phyloP scores from a whole-genome alignment of 495 filamentous ascomycete genomes.

The Trypethelium eluteriae region DNA sequence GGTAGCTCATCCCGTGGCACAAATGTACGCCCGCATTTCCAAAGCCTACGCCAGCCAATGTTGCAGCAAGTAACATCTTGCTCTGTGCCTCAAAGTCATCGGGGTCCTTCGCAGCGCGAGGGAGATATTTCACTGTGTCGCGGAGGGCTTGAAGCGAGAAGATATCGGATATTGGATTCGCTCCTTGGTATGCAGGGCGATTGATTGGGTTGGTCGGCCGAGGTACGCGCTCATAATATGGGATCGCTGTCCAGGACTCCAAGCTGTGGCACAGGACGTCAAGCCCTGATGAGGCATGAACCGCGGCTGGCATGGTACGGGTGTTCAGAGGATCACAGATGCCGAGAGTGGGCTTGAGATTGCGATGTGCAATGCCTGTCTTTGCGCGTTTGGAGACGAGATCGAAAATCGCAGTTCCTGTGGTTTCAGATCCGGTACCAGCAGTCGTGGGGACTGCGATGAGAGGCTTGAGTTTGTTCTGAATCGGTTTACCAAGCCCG shows the following conservation, averaged over 20 bases:
- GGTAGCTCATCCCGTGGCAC: slow-evolving; percentile 96
- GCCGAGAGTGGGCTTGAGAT: slow-evolving; percentile 89
- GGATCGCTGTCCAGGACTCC: slow-evolving; percentile 95
- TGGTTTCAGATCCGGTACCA: slow-evolving; percentile 91
- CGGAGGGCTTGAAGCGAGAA: slow-evolving; percentile 80
- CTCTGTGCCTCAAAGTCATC: slow-evolving; percentile 86
- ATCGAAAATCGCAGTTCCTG: slow-evolving; percentile 96
- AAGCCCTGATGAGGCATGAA: slow-evolving; percentile 78
- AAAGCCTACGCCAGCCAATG: slow-evolving; percentile 89
- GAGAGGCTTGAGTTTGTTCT: slow-evolving; percentile 68
- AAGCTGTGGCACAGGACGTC: slow-evolving; percentile 92
- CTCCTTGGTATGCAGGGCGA: slow-evolving; percentile 89
- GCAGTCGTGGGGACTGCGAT: slow-evolving; percentile 93
- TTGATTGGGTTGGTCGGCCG: slow-evolving; percentile 84
- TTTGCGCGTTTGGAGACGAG: slow-evolving; percentile 80
- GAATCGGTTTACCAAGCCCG: slow-evolving; percentile 78
- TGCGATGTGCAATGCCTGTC: slow-evolving; percentile 89
- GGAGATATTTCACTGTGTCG: slow-evolving; percentile 81
- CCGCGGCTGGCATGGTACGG: slow-evolving; percentile 85
- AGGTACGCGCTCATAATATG: slow-evolving; percentile 74
- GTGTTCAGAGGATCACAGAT: slow-evolving; percentile 96
- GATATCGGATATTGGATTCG: slow-evolving; percentile 94
- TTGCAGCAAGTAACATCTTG: slow-evolving; percentile 92
- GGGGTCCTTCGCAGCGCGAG: slow-evolving; percentile 72
- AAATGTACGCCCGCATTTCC: slow-evolving; percentile 96